Conservation (phyloP, 2,329 filamentous ascomycete species). For the Arthrobotrys iridis region DNA sequence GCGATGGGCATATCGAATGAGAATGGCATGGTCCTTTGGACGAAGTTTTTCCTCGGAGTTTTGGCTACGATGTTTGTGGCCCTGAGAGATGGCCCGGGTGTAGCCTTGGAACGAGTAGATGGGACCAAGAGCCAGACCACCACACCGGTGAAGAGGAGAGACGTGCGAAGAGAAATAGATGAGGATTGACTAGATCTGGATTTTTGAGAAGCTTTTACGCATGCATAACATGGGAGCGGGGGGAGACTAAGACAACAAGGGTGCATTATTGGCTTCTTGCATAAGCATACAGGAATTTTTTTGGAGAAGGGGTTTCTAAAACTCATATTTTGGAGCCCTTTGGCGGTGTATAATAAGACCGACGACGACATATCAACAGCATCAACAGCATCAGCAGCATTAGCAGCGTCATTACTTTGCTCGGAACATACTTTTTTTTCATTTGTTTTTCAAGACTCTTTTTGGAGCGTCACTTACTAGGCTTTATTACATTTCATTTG, state of each 20-base stretch:
- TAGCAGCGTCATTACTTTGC: neutral
- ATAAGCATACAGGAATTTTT: constrained; percentile 7
- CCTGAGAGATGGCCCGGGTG: constrained; percentile 42
- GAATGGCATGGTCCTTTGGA: constrained; percentile 43
- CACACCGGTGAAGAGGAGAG: constrained; percentile 27
- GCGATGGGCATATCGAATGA: constrained; percentile 36
- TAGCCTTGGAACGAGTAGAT: constrained; percentile 45
- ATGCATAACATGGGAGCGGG: neutral
- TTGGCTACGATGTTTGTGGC: constrained; percentile 51
- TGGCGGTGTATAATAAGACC: constrained; percentile 16
- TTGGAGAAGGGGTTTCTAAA: neutral
- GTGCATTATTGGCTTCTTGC: constrained; percentile 17
- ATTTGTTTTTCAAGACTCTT: neutral
- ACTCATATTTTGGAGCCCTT: neutral
- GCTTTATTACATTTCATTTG: constrained; percentile 4
- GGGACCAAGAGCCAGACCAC: constrained; percentile 12
- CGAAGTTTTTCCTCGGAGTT: constrained; percentile 39
- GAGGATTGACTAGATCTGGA: constrained; percentile 11
- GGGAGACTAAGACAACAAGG: neutral
- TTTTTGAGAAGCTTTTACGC: neutral
- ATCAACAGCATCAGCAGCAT: too few species aligned
- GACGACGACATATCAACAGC: neutral
- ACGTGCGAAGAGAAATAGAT: constrained; percentile 7
- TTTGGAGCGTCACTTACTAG: neutral
- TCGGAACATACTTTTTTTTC: neutral